phyloP scores from a whole-genome alignment of 805 yeast genomes.

The Wickerhamomyces rabaulensis region DNA sequence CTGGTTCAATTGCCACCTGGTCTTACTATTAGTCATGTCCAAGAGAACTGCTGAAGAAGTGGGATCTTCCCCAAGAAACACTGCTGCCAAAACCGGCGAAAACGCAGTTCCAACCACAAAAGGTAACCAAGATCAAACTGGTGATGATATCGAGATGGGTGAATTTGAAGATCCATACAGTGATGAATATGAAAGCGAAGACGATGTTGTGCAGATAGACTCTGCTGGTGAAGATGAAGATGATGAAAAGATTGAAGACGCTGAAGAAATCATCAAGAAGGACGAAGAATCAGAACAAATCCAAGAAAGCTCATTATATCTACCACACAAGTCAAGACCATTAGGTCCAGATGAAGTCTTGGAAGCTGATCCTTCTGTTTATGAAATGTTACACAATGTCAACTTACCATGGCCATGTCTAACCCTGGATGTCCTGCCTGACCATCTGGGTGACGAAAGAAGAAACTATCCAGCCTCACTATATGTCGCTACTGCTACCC shows the following conservation, averaged over 20 bases:
- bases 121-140: constrained; percentile 14
- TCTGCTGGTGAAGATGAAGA: constrained; percentile 45
- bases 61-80: constrained; percentile 16
- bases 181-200: constrained; percentile 90
- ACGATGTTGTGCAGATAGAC: constrained; percentile 79
- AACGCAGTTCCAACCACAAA: constrained; percentile 15
- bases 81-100: constrained; percentile 16
- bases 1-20: neutral
- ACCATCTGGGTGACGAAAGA: constrained; percentile 80
- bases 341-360: constrained; percentile 93
- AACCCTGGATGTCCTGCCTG: constrained; percentile 86
- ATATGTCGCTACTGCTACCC: constrained; percentile 88
- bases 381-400: constrained; percentile 93
- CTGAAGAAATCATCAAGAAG: constrained; percentile 30
- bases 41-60: constrained; percentile 23
- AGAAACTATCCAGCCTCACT: constrained; percentile 84
- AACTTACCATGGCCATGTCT: constrained; percentile 96
- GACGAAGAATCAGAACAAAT: constrained; percentile 33
- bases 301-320: constrained; percentile 50
- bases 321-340: constrained; percentile 86
- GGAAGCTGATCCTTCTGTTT: constrained; percentile 94
- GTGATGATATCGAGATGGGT: constrained; percentile 58
- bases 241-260: constrained; percentile 27
- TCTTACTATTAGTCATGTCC: constrained; percentile 14
- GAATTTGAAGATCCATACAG: constrained; percentile 88